Conservation (phyloP, 257 asterid genomes). For the Nicotiana otophora region DNA sequence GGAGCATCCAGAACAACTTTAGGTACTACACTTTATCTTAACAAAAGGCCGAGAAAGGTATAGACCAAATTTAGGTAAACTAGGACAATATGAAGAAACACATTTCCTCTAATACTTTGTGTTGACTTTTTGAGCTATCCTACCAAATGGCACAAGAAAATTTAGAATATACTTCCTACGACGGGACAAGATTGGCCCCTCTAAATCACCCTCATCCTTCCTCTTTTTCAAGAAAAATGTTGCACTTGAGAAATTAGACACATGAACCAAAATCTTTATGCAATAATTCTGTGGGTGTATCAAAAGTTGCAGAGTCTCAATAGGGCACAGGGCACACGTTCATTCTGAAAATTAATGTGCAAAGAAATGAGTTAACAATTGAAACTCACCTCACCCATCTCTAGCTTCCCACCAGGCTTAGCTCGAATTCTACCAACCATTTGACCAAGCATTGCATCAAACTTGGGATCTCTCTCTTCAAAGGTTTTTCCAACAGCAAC, state of each 20-base stretch:
- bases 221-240: background rate
- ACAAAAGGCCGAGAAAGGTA: background rate
- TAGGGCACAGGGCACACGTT: background rate
- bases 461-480: constrained; percentile 71
- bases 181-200: background rate
- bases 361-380: background rate
- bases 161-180: background rate
- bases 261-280: background rate
- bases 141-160: background rate
- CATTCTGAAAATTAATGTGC: background rate
- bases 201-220: background rate
- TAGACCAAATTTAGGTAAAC: background rate
- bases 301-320: background rate
- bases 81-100: background rate
- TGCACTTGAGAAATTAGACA: background rate
- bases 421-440: constrained; percentile 85
- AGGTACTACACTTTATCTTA: too few species aligned
- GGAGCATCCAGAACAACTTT: background rate
- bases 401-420: constrained; percentile 88
- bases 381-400: constrained; percentile 89
- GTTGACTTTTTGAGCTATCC: background rate
- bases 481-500: constrained; percentile 43
- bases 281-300: background rate
- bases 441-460: constrained; percentile 73
- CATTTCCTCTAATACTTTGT: background rate